phyloP scores from a whole-genome alignment of 2,329 filamentous ascomycete genomes.

The Penicillium janthinellum region DNA sequence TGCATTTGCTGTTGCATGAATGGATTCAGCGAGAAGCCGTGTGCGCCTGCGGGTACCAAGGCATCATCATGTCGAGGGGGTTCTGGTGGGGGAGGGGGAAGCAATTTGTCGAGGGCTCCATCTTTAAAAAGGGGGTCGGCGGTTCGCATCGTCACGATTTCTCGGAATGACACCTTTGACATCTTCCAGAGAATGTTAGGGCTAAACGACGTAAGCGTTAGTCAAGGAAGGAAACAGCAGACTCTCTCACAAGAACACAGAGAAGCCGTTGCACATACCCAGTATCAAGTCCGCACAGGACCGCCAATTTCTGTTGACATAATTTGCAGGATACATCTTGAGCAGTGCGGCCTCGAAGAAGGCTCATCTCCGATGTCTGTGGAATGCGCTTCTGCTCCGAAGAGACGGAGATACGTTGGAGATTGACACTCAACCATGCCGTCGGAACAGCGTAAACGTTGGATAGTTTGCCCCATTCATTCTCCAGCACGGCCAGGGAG shows the following conservation, averaged over 20 bases:
- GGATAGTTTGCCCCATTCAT: conserved; percentile 45
- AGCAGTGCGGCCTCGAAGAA: conserved; percentile 39
- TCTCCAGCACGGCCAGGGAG: conserved; percentile 44
- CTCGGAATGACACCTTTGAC: conserved; percentile 41
- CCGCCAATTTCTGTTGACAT: conserved; percentile 43
- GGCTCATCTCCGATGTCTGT: conserved; percentile 37
- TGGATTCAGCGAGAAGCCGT: conserved; percentile 21
- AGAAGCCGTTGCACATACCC: conserved; percentile 32
- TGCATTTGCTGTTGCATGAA: conserved; percentile 39
- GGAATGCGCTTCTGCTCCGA: conserved; percentile 41
- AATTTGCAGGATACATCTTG: conserved; percentile 43
- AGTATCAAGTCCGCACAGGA: conserved; percentile 37
- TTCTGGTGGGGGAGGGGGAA: conserved; percentile 29
- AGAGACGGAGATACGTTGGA: conserved; percentile 41
- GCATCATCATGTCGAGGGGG: conserved; percentile 25
- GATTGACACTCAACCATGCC: conserved; percentile 42
- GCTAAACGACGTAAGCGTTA: conserved; percentile 20
- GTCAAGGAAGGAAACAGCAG: not conserved
- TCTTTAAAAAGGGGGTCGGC: conserved; percentile 40
- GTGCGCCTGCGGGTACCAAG: conserved; percentile 25
- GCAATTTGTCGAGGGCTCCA: conserved; percentile 34
- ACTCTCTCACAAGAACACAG: not conserved
- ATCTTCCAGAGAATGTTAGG: conserved; percentile 45
- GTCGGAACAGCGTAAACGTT: conserved; percentile 40
- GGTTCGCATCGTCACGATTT: conserved; percentile 44